These are phyloP conservation scores for Cetraspora pellucida DNA, from an alignment of 192 early-diverging fungal genomes.

Conservation along the genomic window DNA sequence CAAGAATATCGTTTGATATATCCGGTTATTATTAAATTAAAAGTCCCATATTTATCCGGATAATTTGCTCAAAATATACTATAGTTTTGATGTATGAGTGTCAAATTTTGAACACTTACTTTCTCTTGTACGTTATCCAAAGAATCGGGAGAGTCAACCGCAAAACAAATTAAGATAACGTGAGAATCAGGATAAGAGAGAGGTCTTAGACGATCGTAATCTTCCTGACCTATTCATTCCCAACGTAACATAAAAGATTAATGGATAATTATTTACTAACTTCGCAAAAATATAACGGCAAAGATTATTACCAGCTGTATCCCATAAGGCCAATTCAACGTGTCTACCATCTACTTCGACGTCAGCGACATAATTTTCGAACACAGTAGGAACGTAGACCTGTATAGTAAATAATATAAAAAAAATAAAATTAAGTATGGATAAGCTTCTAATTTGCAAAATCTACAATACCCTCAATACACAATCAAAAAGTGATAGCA, in stretches of 20 bases:
- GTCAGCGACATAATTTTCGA: slow-evolving; percentile 76
- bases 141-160: slow-evolving; percentile 79
- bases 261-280: background rate
- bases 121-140: slow-evolving; percentile 81
- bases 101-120: slow-evolving; percentile 32
- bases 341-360: slow-evolving; percentile 68
- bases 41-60: too few relatives aligned
- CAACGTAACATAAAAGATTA: background rate
- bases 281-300: background rate
- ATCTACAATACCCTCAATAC: background rate
- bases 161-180: slow-evolving; percentile 93
- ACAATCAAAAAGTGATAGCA: background rate
- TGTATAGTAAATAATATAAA: slow-evolving; percentile 24
- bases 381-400: slow-evolving; percentile 76
- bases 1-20: background rate
- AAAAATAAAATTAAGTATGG: too few relatives aligned
- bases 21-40: too few relatives aligned
- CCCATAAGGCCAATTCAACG: slow-evolving; percentile 75
- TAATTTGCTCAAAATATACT: too few relatives aligned
- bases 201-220: slow-evolving; percentile 92
- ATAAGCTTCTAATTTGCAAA: too few relatives aligned
- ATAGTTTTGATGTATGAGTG: too few relatives aligned
- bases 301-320: slow-evolving; percentile 66
- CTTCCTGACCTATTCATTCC: slow-evolving; percentile 76
- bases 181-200: slow-evolving; percentile 92